phyloP scores from a whole-genome alignment of 371 early-diverging fungal species.

The Mortierella sp. region DNA sequence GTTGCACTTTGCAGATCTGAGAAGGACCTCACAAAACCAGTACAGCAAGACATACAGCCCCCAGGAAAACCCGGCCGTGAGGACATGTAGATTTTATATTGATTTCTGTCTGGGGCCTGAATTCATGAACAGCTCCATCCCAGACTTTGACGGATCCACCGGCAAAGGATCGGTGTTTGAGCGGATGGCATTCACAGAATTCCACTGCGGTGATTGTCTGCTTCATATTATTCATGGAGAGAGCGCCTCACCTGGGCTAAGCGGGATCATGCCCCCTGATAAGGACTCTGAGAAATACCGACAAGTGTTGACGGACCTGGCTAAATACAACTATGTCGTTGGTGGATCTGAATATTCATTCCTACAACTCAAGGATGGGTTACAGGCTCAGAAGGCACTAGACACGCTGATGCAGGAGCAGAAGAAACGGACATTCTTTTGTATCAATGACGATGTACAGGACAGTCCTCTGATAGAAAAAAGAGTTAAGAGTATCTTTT shows the following conservation, averaged over 20 bases:
- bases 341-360: conserved; percentile 25
- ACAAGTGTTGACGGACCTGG: conserved; percentile 23
- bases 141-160: conserved; percentile 3
- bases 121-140: conserved; percentile 18
- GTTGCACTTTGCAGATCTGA: conserved; percentile 1
- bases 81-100: conserved; percentile 24
- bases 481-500: conserved; percentile 12
- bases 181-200: conserved; percentile 39
- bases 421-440: conserved; percentile 22
- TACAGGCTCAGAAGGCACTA: conserved; percentile 9
- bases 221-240: conserved; percentile 33
- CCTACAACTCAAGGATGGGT: conserved; percentile 20
- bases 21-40: conserved; percentile 3
- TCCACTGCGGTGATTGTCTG: conserved; percentile 52
- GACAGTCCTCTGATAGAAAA: conserved; percentile 14
- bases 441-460: conserved; percentile 50
- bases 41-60: not conserved
- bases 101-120: conserved; percentile 30
- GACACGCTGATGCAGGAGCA: conserved; percentile 6
- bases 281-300: conserved; percentile 12
- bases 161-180: conserved; percentile 31
- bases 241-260: conserved; percentile 12
- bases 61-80: not conserved
- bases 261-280: conserved; percentile 28
- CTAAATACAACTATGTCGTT: conserved; percentile 51